Evolutionary conservation across 371 early-diverging fungal species (phyloP).

Genomic region (Phascolomyces articulosus): DNA sequence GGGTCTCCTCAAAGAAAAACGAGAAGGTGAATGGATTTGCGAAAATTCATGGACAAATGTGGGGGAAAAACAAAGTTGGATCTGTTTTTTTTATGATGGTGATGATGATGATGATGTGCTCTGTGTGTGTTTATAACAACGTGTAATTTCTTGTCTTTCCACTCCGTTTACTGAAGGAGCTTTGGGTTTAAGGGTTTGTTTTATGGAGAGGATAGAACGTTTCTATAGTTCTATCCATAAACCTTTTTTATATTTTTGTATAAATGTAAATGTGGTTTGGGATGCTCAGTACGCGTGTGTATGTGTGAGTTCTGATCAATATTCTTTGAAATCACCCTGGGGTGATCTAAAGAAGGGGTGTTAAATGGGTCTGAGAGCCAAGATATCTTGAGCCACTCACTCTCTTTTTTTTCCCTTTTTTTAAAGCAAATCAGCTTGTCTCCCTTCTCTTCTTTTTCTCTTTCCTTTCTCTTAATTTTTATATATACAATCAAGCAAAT

Average conservation of each 20-base stretch:
- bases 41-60: too few relatives aligned
- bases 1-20: too few relatives aligned
- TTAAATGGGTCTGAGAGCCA: neutral
- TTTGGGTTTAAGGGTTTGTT: neutral
- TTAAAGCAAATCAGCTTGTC: neutral
- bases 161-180: neutral
- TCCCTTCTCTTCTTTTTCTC: neutral
- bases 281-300: too few relatives aligned
- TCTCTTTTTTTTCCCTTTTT: neutral
- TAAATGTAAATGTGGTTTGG: too few relatives aligned
- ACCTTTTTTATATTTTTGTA: neutral
- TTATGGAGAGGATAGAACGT: neutral
- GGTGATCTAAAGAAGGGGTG: neutral
- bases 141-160: neutral
- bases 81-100: too few relatives aligned
- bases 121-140: neutral
- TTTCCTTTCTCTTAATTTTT: neutral
- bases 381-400: neutral
- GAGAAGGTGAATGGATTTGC: too few relatives aligned
- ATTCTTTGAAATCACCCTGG: constrained; percentile 6
- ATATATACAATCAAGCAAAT: neutral
- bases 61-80: too few relatives aligned
- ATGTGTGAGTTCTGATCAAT: neutral
- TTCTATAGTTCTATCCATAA: neutral
- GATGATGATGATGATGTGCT: too few relatives aligned